These are phyloP conservation scores for Alliaria petiolata DNA, from an alignment of 345 rosid genomes.

Conservation along the genomic window DNA sequence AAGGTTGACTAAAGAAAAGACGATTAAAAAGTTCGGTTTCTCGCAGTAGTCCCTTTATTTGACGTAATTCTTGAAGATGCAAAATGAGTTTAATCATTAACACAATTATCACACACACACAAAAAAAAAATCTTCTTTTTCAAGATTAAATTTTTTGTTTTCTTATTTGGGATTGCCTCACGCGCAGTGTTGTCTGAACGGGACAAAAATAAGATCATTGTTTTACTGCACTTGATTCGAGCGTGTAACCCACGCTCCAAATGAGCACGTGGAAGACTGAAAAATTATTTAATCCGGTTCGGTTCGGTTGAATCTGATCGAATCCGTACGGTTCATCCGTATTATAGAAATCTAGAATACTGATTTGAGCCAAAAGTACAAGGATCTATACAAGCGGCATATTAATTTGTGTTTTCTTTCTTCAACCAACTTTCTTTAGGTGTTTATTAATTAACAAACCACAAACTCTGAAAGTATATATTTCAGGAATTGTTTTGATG, in stretches of 20 bases:
- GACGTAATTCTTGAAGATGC: neutral
- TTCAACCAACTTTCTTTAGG: slow-evolving; percentile 12
- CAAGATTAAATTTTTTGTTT: too few relatives aligned
- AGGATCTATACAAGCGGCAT: neutral
- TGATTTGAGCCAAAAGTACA: neutral
- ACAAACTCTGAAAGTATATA: neutral
- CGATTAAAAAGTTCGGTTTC: neutral
- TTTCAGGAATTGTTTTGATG: neutral
- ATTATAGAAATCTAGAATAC: neutral
- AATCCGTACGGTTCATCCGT: neutral
- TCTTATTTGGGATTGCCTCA: too few relatives aligned
- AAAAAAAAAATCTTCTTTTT: too few relatives aligned
- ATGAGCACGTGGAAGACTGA: too few relatives aligned
- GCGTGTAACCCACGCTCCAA: too few relatives aligned
- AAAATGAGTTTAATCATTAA: neutral
- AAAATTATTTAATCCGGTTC: neutral
- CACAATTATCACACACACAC: neutral
- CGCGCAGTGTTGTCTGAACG: too few relatives aligned
- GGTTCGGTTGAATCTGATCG: neutral
- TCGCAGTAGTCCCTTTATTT: neutral
- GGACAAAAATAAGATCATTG: too few relatives aligned
- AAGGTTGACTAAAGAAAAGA: slow-evolving; percentile 9
- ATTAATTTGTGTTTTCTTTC: neutral
- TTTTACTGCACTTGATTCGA: too few relatives aligned
- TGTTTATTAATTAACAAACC: neutral